Evolutionary conservation across 2,329 filamentous ascomycete species (phyloP), one percentile per base, ranked within the genome.

Genomic region (Colletotrichum echinochloae): DNA sequence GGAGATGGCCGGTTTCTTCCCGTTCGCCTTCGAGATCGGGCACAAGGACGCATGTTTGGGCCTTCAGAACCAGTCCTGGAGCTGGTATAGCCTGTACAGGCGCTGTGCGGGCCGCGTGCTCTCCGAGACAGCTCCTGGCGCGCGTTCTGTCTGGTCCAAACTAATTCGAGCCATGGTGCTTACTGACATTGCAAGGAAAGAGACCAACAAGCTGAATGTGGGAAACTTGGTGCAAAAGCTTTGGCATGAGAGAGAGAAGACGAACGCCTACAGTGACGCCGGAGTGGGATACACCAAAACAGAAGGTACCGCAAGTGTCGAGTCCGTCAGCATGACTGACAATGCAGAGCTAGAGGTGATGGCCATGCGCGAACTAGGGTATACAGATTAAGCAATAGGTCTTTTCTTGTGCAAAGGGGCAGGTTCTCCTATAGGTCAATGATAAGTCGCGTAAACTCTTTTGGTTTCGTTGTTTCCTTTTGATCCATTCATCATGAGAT

Each of bases 51-150:
- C 23, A 0, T n/a, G 48, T 4, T 23, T 71, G 0, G 68, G 68
- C 5, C 6, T 46, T 20, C 35, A 46, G 11, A 71, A 68, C 14
- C 30, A 49, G 28, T 44, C 16, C 35, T 66, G 23, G 30, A 54
- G 26, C 3, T 71, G 68, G 68, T 71, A 71, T 16, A 44, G 57
- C 3, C 20, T 48, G n/a, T 71, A 44, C 7, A 60, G 54, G 41
- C 28, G 41, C 3, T 12, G 23, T n/a, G 41, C 68, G 0, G n/a
- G 14, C 1, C 5, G n/a, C 11, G 3, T 7, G 28, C 54, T 7
- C 26, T 44, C 16, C 12, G 26, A 12, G 23, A 39, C 8, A 49
- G 16, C 18, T 7, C 35, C 55, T n/a, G 55, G 8, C 26, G 48
- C 44, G 9, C 11, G 20, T 5, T 18, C 35, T 1, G 44, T 62